A percentile compares a stretch with the other conserved stretches of the same genome.
phyloP scores from a whole-genome alignment of 2,329 filamentous ascomycete genomes.

The Fusarium mundagurra region DNA sequence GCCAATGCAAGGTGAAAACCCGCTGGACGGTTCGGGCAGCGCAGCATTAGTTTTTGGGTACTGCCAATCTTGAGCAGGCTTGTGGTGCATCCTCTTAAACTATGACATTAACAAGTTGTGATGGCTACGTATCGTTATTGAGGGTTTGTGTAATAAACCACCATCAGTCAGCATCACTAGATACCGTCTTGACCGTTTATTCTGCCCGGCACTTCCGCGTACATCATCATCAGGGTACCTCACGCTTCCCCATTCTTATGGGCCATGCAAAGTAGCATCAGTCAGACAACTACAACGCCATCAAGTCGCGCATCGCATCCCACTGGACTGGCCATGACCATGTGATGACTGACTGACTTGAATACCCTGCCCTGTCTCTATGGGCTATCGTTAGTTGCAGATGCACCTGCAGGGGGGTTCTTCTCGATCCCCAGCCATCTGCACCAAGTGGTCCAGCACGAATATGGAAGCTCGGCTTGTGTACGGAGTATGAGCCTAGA shows the following conservation, averaged over 20 bases:
- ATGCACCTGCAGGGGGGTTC: slow-evolving; percentile 33
- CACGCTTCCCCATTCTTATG: slow-evolving; percentile 14
- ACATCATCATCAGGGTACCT: not conserved
- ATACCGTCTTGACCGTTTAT: slow-evolving; percentile 16
- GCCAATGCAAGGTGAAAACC: slow-evolving; percentile 32
- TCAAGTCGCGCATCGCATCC: slow-evolving; percentile 25
- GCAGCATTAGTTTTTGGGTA: slow-evolving; percentile 26
- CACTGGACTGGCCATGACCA: slow-evolving; percentile 33
- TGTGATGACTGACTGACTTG: slow-evolving; percentile 29
- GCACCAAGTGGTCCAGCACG: slow-evolving; percentile 38
- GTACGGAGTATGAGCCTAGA: slow-evolving; percentile 23
- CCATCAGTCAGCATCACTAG: slow-evolving; percentile 30
- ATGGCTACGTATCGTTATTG: not conserved
- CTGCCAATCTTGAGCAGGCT: slow-evolving; percentile 22
- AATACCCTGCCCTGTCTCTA: slow-evolving; percentile 17
- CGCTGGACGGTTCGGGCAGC: slow-evolving; percentile 31
- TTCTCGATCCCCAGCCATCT: slow-evolving; percentile 41
- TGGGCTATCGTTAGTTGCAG: slow-evolving; percentile 38
- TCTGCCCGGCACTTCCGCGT: slow-evolving; percentile 22
- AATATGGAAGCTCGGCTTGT: slow-evolving; percentile 39
- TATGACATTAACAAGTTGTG: slow-evolving; percentile 1
- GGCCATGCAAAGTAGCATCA: slow-evolving; percentile 17
- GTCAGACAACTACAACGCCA: slow-evolving; percentile 35
- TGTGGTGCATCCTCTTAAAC: slow-evolving; percentile 31
- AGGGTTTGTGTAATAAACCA: slow-evolving; percentile 25